phyloP scores from a whole-genome alignment of 148 eudicot genomes.

The Camellia lanceoleosa region DNA sequence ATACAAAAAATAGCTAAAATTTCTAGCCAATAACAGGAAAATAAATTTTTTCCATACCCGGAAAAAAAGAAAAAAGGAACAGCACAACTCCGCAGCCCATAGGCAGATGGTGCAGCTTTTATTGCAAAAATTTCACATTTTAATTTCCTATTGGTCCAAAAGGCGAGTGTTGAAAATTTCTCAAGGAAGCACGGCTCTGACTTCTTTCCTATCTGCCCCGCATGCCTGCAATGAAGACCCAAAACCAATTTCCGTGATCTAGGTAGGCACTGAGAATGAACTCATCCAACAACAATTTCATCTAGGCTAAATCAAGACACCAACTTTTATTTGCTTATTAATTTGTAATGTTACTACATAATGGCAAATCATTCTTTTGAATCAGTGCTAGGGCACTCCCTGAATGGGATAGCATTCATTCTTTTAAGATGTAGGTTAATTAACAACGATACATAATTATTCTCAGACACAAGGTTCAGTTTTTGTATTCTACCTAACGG shows the following conservation, averaged over 20 bases:
- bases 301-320: background rate
- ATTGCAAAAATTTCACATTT: too few species aligned
- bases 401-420: background rate
- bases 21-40: background rate
- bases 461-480: background rate
- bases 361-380: background rate
- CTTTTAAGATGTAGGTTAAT: background rate
- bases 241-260: background rate
- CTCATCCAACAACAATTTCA: background rate
- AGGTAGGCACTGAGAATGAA: background rate
- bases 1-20: background rate
- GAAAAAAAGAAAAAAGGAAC: background rate
- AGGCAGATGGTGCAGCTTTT: too few species aligned
- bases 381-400: background rate
- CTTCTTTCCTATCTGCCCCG: conserved; percentile 89
- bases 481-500: background rate
- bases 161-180: background rate
- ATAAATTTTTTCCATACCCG: background rate
- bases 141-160: background rate
- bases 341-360: background rate
- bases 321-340: background rate
- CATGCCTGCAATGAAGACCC: conserved; percentile 49
- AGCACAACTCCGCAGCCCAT: too few species aligned
- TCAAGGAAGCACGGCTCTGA: conserved; percentile 72
- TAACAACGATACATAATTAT: background rate